phyloP scores from a whole-genome alignment of 2,329 filamentous ascomycete species.

The Epichloe amarillans region DNA sequence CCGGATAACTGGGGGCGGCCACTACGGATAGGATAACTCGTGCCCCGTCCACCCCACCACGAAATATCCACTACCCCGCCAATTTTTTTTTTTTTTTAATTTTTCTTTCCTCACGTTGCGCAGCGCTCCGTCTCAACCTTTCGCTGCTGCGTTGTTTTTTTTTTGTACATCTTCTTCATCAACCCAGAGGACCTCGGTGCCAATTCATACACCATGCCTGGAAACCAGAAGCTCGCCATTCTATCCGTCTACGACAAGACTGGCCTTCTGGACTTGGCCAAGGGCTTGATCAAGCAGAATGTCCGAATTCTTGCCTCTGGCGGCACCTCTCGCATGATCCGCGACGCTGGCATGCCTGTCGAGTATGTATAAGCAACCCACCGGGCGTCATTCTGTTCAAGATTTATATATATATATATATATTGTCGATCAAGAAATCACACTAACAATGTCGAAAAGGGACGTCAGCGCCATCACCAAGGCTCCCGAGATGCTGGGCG shows the following conservation, averaged over 20 bases:
- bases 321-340: slow-evolving; percentile 90
- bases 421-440: too few species aligned
- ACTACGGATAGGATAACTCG: too few species aligned
- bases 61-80: neutral
- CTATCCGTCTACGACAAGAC: slow-evolving; percentile 99
- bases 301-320: slow-evolving; percentile 89
- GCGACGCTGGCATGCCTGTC: slow-evolving; percentile 88
- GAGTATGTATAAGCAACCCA: slow-evolving; percentile 46
- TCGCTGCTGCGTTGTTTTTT: neutral
- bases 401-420: too few species aligned
- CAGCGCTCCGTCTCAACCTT: neutral
- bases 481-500: slow-evolving; percentile 91
- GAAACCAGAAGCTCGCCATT: slow-evolving; percentile 58
- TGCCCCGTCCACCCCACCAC: too few species aligned
- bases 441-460: slow-evolving; percentile 19
- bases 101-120: neutral
- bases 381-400: too few species aligned
- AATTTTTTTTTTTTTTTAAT: neutral
- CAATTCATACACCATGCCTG: slow-evolving; percentile 21
- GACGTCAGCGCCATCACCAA: slow-evolving; percentile 96
- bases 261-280: slow-evolving; percentile 80
- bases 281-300: slow-evolving; percentile 78
- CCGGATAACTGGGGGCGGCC: too few species aligned
- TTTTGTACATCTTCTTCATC: neutral
- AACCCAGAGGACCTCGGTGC: slow-evolving; percentile 1